These are phyloP conservation scores for Pseudogymnoascus sp. DNA, from an alignment of 2,329 filamentous ascomycete genomes.

Conservation along the genomic window DNA sequence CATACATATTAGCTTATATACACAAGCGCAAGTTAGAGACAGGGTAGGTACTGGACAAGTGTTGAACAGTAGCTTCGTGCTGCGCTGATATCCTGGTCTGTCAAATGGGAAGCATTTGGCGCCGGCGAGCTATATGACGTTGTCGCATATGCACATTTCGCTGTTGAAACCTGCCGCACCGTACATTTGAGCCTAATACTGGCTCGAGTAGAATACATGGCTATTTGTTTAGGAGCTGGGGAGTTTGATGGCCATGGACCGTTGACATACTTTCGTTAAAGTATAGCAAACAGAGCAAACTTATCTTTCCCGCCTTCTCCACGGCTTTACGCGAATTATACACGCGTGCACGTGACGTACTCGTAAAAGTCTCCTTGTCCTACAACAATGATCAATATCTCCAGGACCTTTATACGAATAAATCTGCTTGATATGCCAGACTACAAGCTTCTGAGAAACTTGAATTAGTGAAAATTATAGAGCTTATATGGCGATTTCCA, in stretches of 20 bases:
- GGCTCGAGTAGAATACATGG: conserved; percentile 22
- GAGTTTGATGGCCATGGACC: background rate
- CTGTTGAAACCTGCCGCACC: conserved; percentile 8
- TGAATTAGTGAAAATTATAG: background rate
- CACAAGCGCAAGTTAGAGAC: background rate
- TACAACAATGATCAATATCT: background rate
- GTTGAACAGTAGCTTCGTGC: conserved; percentile 28
- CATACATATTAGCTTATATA: conserved; percentile 13
- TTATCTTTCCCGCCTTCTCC: background rate
- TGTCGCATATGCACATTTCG: conserved; percentile 23
- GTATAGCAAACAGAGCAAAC: conserved; percentile 6
- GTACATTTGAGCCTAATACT: conserved; percentile 19
- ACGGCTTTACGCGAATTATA: conserved; percentile 1
- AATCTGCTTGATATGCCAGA: background rate
- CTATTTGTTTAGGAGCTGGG: background rate
- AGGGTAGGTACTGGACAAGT: conserved; percentile 24
- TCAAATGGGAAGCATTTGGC: conserved; percentile 23
- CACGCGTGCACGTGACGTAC: background rate
- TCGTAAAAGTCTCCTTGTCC: background rate
- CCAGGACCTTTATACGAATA: background rate
- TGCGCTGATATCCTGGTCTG: conserved; percentile 26
- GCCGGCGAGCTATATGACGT: conserved; percentile 26
- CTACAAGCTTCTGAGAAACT: background rate
- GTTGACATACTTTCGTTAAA: background rate
- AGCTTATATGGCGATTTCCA: background rate